A percentile compares a stretch with the other conserved stretches of the same genome.
phyloP scores from a whole-genome alignment of 2,329 filamentous ascomycete species.

The Aureobasidium sp. region DNA sequence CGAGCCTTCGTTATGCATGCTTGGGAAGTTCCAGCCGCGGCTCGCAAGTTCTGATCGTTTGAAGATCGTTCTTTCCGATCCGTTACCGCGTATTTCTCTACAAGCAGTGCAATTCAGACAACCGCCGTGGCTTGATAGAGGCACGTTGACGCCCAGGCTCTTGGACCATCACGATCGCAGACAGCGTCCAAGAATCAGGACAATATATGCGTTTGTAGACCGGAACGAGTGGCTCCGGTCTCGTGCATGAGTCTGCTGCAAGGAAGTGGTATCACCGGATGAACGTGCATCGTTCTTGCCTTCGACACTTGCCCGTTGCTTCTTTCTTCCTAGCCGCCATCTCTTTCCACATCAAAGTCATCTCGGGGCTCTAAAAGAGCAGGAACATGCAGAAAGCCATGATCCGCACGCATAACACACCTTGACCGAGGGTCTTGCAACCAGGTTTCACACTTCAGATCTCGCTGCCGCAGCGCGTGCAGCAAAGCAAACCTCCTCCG shows the following conservation, averaged over 20 bases:
- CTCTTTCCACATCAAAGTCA: too few species aligned
- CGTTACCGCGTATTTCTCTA: neutral
- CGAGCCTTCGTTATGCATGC: neutral
- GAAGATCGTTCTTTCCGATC: neutral
- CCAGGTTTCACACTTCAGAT: too few species aligned
- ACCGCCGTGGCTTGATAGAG: neutral
- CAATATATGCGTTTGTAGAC: neutral
- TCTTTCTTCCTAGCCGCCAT: too few species aligned
- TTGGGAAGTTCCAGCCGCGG: neutral
- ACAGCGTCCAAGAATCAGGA: neutral
- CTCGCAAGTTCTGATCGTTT: neutral
- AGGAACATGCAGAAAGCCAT: too few species aligned
- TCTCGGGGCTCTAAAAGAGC: too few species aligned
- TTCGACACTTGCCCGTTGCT: too few species aligned
- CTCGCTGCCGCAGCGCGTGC: too few species aligned
- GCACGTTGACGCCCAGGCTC: neutral
- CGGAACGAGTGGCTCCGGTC: neutral
- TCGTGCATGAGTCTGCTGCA: neutral
- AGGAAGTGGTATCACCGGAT: too few species aligned
- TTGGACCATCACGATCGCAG: neutral
- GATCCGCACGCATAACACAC: too few species aligned
- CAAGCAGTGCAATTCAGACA: neutral
- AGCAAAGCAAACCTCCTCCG: too few species aligned
- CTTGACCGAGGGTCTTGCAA: too few species aligned
- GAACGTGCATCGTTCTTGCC: too few species aligned